Evolutionary conservation across 75 land plant genomes (phyloP), one percentile per base, ranked within the genome.

Genomic region (Selaginella tamariscina): DNA sequence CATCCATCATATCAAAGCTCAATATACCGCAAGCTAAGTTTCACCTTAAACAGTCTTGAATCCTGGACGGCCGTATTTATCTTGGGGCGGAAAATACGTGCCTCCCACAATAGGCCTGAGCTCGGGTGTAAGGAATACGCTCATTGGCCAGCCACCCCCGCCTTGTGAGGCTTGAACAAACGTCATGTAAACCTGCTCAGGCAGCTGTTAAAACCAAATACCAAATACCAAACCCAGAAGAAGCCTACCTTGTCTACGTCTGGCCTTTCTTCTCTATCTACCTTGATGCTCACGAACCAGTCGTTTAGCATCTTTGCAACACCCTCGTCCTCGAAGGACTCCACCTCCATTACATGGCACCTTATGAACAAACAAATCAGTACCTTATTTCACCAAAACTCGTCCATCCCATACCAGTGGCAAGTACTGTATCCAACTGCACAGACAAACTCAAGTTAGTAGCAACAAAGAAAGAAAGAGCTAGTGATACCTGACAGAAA

Each of bases 341-440:
- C 99, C 32, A 87, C 96, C 71, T 95, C 99, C 99, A 95, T 95
- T 2, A 95, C 99, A 78, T 95, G 99, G 59, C 99, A 95, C 99
- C 99, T n/a, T 95, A 22, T 13, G 62, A 18, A 32, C n/a, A 29
- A 56, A 26, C 29, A n/a, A n/a, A n/a, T n/a, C n/a, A n/a, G n/a
- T n/a, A n/a, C n/a, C n/a, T n/a, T n/a, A n/a, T n/a, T n/a, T n/a
- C n/a, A n/a, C n/a, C 5, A 39, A 39, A 39, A 39, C 49, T 5
- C 49, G 5, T 15, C 11, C 5, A 15, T 15, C 11, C 49, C 86
- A 74, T 70, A 95, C 99, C 99, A 95, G 62, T 95, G 99, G 64
- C 99, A 95, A 30, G 99, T 95, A 83, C 99, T 95, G 81, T 90
- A 95, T 22, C 99, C 99, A 66, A 95, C 99, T 95, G 82, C 65